These are phyloP conservation scores for barley (Hordeum vulgare) DNA, from an alignment of 176 grass and related monocot species.

Conservation along the genomic window MorexV3_pseudomolecules_assembly NC_058524.1:573970364-573970863, in stretches of 20 bases:
- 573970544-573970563: background rate
- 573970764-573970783: background rate
- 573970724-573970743: background rate
- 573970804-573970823: background rate
- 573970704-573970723: background rate
- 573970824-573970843: background rate
- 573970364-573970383: background rate
- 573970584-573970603: background rate
- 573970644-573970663: background rate
- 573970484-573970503: background rate
- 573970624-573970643: background rate
- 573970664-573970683: background rate
- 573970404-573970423: background rate
- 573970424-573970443: background rate
- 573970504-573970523: background rate
- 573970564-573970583: background rate
- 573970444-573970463: background rate
- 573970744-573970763: background rate
- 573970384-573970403: too few species aligned
- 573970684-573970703: background rate
- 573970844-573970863: too few species aligned
- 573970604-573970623: background rate
- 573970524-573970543: background rate
- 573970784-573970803: background rate
- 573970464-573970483: conserved; percentile 12